Conservation (phyloP, 495 filamentous ascomycete species). For the Xylaria palmicola region DNA sequence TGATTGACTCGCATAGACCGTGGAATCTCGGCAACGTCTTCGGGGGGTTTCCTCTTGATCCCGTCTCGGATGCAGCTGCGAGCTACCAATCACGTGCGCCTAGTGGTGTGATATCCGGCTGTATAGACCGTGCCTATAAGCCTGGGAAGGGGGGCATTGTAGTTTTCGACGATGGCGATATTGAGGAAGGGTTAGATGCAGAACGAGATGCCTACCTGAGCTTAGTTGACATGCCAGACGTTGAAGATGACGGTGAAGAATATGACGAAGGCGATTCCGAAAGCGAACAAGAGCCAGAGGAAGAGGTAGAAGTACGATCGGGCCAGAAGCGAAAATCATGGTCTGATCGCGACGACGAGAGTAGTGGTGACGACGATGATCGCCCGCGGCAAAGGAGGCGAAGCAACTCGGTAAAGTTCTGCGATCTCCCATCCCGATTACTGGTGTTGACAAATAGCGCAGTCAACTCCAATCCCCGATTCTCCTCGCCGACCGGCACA, state of each 20-base stretch:
- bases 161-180: conserved; percentile 95
- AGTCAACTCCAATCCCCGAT: conserved; percentile 61
- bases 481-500: conserved; percentile 51
- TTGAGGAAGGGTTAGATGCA: conserved; percentile 74
- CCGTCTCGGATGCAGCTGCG: conserved; percentile 45
- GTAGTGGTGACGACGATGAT: conserved; percentile 66
- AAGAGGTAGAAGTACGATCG: conserved; percentile 27
- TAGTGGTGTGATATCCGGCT: conserved; percentile 58
- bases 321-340: conserved; percentile 81
- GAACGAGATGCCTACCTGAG: conserved; percentile 82
- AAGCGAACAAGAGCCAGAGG: conserved; percentile 41
- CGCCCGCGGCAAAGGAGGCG: conserved; percentile 75
- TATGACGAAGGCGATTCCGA: conserved; percentile 51
- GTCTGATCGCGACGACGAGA: conserved; percentile 69
- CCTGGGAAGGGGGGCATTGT: conserved; percentile 81
- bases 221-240: conserved; percentile 83
- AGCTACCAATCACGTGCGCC: conserved; percentile 50
- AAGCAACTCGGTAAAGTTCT: conserved; percentile 75
- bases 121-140: conserved; percentile 66
- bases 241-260: conserved; percentile 69
- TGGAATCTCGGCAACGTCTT: conserved; percentile 97
- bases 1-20: conserved; percentile 84
- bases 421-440: conserved; percentile 12
- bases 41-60: conserved; percentile 60
- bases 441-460: conserved; percentile 12